Percentiles rank a stretch among this genome's conserved stretches.
Evolutionary conservation across 2,329 filamentous ascomycete species (phyloP).

Genomic region (Neofusicoccum umdonicola): DNA sequence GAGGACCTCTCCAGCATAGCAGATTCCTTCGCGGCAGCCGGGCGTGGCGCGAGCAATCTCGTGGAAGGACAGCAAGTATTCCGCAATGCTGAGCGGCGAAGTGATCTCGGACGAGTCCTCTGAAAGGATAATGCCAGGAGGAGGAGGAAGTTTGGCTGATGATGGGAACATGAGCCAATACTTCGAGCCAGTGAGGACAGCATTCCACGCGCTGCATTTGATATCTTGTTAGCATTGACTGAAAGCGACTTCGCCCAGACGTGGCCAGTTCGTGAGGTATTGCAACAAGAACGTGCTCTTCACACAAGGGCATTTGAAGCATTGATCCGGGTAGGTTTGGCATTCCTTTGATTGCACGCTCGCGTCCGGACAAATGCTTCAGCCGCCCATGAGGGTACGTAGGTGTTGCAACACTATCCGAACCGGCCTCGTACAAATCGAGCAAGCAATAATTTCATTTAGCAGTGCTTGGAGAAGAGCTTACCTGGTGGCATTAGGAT

Average conservation of each 20-base stretch:
- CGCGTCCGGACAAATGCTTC: no score
- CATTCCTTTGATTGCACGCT: no score
- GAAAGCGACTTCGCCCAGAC: neutral
- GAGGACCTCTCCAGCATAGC: slow-evolving; percentile 77
- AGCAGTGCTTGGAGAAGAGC: neutral
- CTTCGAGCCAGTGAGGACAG: slow-evolving; percentile 82
- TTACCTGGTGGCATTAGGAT: slow-evolving; percentile 58
- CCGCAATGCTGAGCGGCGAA: slow-evolving; percentile 89
- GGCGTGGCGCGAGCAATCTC: slow-evolving; percentile 71
- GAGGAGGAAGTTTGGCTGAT: slow-evolving; percentile 58
- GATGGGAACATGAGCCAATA: slow-evolving; percentile 99
- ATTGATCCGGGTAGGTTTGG: no score
- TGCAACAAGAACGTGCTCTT: no score
- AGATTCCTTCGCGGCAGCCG: slow-evolving; percentile 83
- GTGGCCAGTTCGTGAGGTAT: no score
- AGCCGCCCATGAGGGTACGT: neutral
- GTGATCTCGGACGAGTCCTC: slow-evolving; percentile 90
- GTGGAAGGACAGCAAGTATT: slow-evolving; percentile 92
- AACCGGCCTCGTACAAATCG: no score
- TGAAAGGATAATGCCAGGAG: slow-evolving; percentile 88
- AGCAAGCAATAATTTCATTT: neutral
- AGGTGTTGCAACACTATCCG: no score
- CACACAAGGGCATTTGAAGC: no score
- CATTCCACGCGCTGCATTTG: slow-evolving; percentile 77
- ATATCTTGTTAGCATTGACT: slow-evolving; percentile 43